A percentile compares a stretch with the other conserved stretches of the same genome.
These are phyloP conservation scores for Leccinum huronense DNA, from an alignment of 1,284 basidiomycete genomes.

Conservation along the genomic window DNA sequence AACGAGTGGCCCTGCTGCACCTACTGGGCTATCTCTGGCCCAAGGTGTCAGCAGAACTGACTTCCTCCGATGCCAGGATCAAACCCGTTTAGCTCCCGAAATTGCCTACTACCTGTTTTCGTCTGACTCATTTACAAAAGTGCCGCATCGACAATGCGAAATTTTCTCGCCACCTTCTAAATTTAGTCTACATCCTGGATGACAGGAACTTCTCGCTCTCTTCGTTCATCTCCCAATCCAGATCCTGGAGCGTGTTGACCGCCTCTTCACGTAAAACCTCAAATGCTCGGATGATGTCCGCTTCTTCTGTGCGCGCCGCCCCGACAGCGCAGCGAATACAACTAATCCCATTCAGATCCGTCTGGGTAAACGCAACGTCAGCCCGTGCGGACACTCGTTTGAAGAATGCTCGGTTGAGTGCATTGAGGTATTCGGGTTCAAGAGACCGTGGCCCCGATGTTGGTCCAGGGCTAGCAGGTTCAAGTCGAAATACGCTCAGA, in stretches of 20 bases:
- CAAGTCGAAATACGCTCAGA: conserved; percentile 76
- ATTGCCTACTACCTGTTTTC: no score
- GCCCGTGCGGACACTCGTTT: conserved; percentile 53
- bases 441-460: not conserved
- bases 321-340: conserved; percentile 80
- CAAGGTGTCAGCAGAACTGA: no score
- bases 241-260: conserved; percentile 27
- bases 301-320: conserved; percentile 59
- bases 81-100: no score
- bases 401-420: conserved; percentile 66
- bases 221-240: no score
- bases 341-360: conserved; percentile 64
- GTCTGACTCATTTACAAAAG: no score
- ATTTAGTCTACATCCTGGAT: no score
- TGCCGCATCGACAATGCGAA: no score
- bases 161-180: no score
- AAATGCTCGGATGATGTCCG: conserved; percentile 66
- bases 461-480: conserved; percentile 29
- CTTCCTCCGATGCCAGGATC: no score
- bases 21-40: no score
- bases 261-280: conserved; percentile 54
- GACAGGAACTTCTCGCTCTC: no score
- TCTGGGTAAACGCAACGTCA: conserved; percentile 78
- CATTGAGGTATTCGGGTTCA: conserved; percentile 49
- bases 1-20: no score